Evolutionary conservation across 1,139 yeast genomes (phyloP), one percentile per base, ranked within the genome.

Genomic region (Geotrichum phurueaensis): DNA sequence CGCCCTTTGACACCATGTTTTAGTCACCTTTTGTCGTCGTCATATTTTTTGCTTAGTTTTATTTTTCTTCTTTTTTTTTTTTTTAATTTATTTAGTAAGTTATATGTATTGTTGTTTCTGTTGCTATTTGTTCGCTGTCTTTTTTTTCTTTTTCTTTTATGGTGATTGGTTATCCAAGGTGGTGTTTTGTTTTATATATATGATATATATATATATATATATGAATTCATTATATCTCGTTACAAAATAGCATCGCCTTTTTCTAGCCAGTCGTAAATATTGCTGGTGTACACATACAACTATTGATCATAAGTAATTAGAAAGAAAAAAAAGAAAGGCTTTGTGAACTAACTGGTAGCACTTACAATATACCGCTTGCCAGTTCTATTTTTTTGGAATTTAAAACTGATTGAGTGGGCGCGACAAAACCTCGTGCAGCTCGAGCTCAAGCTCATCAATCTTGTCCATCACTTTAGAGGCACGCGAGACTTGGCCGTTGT

Each of bases 391-490:
- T 39, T 18, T 18, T 48, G 3, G 5, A 4, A 23, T 22, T 50
- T 25, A 58, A 51, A 58, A 58, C 33, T 58, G 60, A 31, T 47
- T 51, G 12, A 58, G 50, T 5, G 60, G 60, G 22, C 60, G 43
- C 5, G 58, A 45, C 20, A 58, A 51, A 7, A 58, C 58, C n/a
- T 61, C 63, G 36, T 61, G 63, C 1, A 61, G 43, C 45, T 61
- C 63, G 22, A 56, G 53, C 47, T 61, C 63, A 10, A 61, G 53
- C 49, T 61, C 60, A 39, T 61, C 63, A 50, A 61, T 61, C 51
- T 58, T 58, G 43, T 61, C 63, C 63, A 61, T 61, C 12, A 61
- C 56, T 36, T 58, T 61, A 13, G 60, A 59, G 6, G 61, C 63
- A 13, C 63, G 57, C 7, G 48, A 53, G 51, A 56, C 54, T 52